Evolutionary conservation across 257 asterid genomes (phyloP).

Genomic region (Jasminum sambac): DNA sequence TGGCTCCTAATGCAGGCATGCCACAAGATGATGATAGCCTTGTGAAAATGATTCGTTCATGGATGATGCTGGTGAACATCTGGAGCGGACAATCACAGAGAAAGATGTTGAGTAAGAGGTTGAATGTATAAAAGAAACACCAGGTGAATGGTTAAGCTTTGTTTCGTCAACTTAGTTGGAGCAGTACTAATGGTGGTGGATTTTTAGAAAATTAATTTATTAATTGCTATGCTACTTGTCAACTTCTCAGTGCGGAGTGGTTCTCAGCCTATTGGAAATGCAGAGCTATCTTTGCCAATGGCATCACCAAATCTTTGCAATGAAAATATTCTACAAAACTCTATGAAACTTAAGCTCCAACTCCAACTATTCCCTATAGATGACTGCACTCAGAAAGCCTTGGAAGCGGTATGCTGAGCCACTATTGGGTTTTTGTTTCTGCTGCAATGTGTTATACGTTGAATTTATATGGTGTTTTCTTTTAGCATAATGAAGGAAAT

Average conservation of each 20-base stretch:
- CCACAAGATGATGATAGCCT: constrained; percentile 56
- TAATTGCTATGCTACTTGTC: constrained; percentile 23
- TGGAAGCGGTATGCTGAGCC: constrained; percentile 70
- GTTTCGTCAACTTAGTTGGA: constrained; percentile 11
- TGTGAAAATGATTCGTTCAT: constrained; percentile 75
- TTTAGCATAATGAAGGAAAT: constrained; percentile 8
- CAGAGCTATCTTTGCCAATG: constrained; percentile 34
- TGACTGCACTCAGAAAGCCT: constrained; percentile 74
- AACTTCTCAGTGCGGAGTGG: constrained; percentile 50
- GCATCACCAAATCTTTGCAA: constrained; percentile 34
- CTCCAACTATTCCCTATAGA: constrained; percentile 95
- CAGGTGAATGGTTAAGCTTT: constrained; percentile 43
- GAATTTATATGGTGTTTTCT: constrained; percentile 16
- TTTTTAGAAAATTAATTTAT: constrained; percentile 22
- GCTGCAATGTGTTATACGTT: background rate
- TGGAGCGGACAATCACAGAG: constrained; percentile 74
- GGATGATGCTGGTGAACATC: constrained; percentile 99
- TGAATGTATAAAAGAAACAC: constrained; percentile 48
- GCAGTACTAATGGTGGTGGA: constrained; percentile 15
- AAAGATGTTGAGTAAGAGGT: constrained; percentile 60
- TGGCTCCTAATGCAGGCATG: constrained; percentile 51
- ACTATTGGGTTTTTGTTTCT: background rate
- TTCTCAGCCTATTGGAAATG: constrained; percentile 54
- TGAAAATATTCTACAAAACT: constrained; percentile 49
- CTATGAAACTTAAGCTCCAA: constrained; percentile 73